Conservation (phyloP, 192 early-diverging fungal genomes). For the Radiomyces spectabilis region DNA sequence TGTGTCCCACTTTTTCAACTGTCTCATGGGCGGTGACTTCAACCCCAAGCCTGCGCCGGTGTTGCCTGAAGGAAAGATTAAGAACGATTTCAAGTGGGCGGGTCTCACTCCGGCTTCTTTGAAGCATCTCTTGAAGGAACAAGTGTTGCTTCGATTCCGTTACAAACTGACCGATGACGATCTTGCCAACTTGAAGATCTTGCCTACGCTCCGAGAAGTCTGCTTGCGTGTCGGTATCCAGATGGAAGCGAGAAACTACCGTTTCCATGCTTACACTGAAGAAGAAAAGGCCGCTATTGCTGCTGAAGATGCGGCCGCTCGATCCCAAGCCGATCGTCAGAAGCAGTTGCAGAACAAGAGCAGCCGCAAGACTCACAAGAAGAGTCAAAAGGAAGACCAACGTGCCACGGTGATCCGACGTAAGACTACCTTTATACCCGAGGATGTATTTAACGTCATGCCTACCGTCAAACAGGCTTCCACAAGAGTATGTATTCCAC, state of each 20-base stretch:
- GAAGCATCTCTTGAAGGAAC: constrained; percentile 45
- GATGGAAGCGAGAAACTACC: constrained; percentile 70
- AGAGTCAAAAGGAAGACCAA: background rate
- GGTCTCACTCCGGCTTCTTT: constrained; percentile 59
- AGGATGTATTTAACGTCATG: constrained; percentile 63
- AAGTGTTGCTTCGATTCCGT: constrained; percentile 70
- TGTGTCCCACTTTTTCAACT: constrained; percentile 80
- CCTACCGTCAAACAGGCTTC: constrained; percentile 69
- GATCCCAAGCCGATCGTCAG: constrained; percentile 13
- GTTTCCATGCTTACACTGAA: constrained; percentile 35
- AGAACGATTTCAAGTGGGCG: constrained; percentile 34
- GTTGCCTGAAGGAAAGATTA: constrained; percentile 29
- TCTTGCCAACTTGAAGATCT: constrained; percentile 39
- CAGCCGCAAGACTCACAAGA: constrained; percentile 23
- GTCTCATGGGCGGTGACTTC: constrained; percentile 58
- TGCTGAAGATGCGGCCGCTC: constrained; percentile 31
- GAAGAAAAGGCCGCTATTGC: constrained; percentile 20
- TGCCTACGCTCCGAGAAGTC: constrained; percentile 74
- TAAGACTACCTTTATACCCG: constrained; percentile 50
- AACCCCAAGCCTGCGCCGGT: constrained; percentile 46
- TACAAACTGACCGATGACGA: constrained; percentile 55
- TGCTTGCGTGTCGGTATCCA: constrained; percentile 85
- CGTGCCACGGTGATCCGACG: constrained; percentile 15
- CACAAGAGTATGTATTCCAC: constrained; percentile 24
- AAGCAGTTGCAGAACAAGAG: background rate